phyloP scores from a whole-genome alignment of 2,329 filamentous ascomycete genomes.

The Proliferodiscus dingleyae region DNA sequence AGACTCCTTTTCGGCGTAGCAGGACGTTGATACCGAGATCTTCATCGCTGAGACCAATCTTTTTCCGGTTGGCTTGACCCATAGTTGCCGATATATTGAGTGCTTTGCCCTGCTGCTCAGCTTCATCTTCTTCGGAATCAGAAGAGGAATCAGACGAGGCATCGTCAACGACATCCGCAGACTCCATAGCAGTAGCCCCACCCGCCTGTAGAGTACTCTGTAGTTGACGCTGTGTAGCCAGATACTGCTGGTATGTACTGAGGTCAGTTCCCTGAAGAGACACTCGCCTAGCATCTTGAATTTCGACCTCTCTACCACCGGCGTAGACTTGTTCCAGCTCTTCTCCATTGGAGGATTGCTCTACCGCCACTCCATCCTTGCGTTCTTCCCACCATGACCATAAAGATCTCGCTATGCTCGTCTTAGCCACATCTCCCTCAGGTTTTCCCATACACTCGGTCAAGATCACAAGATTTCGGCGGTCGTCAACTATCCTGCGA shows the following conservation, averaged over 20 bases:
- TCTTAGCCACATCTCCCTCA: slow-evolving; percentile 19
- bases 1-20: slow-evolving; percentile 81
- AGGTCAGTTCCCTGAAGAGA: slow-evolving; percentile 73
- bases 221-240: slow-evolving; percentile 81
- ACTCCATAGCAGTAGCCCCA: slow-evolving; percentile 62
- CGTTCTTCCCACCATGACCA: slow-evolving; percentile 76
- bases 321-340: slow-evolving; percentile 63
- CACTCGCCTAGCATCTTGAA: slow-evolving; percentile 57
- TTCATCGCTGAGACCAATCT: slow-evolving; percentile 79
- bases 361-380: slow-evolving; percentile 56
- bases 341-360: slow-evolving; percentile 49
- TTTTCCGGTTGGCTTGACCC: slow-evolving; percentile 78
- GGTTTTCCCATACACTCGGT: slow-evolving; percentile 63
- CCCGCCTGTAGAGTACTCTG: slow-evolving; percentile 74
- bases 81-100: slow-evolving; percentile 84
- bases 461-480: slow-evolving; percentile 78
- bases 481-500: slow-evolving; percentile 66
- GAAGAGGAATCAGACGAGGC: slow-evolving; percentile 82
- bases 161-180: slow-evolving; percentile 73
- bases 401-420: slow-evolving; percentile 61
- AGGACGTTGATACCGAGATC: slow-evolving; percentile 90
- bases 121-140: slow-evolving; percentile 82
- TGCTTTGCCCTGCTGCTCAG: slow-evolving; percentile 85
- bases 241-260: slow-evolving; percentile 81
- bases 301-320: slow-evolving; percentile 55